These are phyloP conservation scores for Ophiognomonia clavigignenti-juglandacearum DNA, from an alignment of 2,329 filamentous ascomycete species.

Conservation along the genomic window DNA sequence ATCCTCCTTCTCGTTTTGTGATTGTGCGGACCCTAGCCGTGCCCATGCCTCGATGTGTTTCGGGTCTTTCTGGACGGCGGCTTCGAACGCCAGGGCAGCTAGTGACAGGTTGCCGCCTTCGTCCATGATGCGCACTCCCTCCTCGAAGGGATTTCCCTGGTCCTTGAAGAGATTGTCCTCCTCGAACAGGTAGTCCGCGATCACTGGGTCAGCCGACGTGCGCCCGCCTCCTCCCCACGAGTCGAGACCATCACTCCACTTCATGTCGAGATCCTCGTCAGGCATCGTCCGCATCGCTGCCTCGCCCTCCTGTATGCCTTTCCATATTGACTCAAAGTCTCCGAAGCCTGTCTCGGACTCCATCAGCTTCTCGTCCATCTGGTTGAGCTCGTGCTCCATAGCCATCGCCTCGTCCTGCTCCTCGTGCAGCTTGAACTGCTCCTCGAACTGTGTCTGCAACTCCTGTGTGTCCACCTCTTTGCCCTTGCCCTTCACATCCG, in stretches of 20 bases:
- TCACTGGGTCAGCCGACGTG: constrained; percentile 65
- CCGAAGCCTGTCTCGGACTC: constrained; percentile 72
- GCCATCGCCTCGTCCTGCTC: constrained; percentile 59
- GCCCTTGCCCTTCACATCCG: constrained; percentile 68
- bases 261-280: constrained; percentile 50
- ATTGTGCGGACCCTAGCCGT: constrained; percentile 84
- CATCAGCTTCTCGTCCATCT: constrained; percentile 65
- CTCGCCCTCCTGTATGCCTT: constrained; percentile 73
- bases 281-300: constrained; percentile 67
- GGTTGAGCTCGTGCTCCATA: constrained; percentile 81
- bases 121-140: constrained; percentile 88
- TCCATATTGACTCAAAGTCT: constrained; percentile 88
- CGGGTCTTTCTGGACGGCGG: constrained; percentile 85
- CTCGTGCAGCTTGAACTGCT: constrained; percentile 39
- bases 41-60: constrained; percentile 92
- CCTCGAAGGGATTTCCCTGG: constrained; percentile 79
- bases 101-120: constrained; percentile 92
- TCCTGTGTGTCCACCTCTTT: constrained; percentile 82
- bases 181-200: constrained; percentile 93
- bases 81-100: constrained; percentile 91
- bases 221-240: constrained; percentile 66
- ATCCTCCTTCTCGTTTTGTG: constrained; percentile 97
- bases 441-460: constrained; percentile 37
- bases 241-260: constrained; percentile 47
- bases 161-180: constrained; percentile 86